Percentiles rank a stretch among this genome's conserved stretches.
Evolutionary conservation across 176 grass and related monocot genomes (phyloP).

Genomic region (Zoysia pacifica): DNA sequence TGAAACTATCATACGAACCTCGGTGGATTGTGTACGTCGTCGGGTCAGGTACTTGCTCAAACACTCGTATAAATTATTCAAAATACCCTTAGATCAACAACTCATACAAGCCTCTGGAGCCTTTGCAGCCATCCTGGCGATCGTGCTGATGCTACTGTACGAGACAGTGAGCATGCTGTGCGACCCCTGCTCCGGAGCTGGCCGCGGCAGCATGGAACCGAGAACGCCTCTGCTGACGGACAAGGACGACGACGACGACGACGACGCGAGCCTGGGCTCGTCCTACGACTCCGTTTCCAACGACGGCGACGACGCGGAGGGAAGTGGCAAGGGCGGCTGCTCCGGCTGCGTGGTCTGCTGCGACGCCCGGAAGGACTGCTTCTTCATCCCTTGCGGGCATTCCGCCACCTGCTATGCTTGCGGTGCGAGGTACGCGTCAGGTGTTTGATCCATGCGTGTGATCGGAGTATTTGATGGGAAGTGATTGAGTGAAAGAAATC

Average conservation of each 20-base stretch:
- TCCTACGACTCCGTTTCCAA: constrained; percentile 79
- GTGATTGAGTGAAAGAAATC: not conserved
- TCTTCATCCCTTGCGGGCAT: constrained; percentile 80
- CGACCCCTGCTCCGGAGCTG: constrained; percentile 6
- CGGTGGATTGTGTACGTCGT: constrained; percentile 63
- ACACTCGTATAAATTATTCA: not conserved
- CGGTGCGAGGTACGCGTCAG: constrained; percentile 49
- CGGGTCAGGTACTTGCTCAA: constrained; percentile 55
- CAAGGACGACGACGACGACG: constrained; percentile 72
- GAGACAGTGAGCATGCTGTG: constrained; percentile 46
- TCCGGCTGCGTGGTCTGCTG: constrained; percentile 57
- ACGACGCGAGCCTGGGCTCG: constrained; percentile 65
- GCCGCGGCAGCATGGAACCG: not conserved
- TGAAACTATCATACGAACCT: constrained; percentile 67
- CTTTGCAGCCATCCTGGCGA: constrained; percentile 48
- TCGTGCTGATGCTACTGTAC: constrained; percentile 54
- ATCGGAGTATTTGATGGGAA: not conserved
- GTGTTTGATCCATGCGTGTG: not conserved
- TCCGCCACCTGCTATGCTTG: constrained; percentile 67
- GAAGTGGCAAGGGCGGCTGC: constrained; percentile 26
- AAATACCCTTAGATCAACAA: not conserved
- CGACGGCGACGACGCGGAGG: constrained; percentile 49
- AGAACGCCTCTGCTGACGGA: constrained; percentile 40
- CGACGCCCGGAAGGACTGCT: constrained; percentile 60
- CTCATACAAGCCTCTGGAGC: not conserved